These are phyloP conservation scores for Narthecium ossifragum DNA, from an alignment of 106 monocot species.

Conservation along the genomic window DNA sequence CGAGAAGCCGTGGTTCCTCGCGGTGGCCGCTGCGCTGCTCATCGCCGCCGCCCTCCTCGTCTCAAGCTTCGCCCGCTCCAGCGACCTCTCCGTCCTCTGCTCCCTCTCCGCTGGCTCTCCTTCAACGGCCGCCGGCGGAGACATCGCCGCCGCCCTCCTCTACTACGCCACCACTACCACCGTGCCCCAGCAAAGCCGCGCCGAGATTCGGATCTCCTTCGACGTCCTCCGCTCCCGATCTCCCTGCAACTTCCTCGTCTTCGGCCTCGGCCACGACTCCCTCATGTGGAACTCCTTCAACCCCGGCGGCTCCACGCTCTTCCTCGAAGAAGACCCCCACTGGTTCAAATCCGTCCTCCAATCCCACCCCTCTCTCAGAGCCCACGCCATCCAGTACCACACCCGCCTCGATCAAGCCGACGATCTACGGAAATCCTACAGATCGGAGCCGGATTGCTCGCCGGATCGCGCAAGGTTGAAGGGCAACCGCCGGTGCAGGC, in stretches of 20 bases:
- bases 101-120: neutral
- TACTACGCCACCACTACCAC: conserved; percentile 50
- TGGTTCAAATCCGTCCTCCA: conserved; percentile 39
- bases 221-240: conserved; percentile 40
- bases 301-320: conserved; percentile 65
- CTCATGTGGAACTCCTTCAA: conserved; percentile 79
- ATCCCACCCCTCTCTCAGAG: conserved; percentile 27
- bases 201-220: conserved; percentile 57
- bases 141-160: conserved; percentile 31
- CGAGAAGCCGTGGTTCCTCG: conserved; percentile 8
- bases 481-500: conserved; percentile 35
- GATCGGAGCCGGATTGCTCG: conserved; percentile 24
- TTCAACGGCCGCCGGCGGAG: conserved; percentile 3
- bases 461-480: conserved; percentile 28
- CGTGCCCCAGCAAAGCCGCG: conserved; percentile 53
- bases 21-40: conserved; percentile 7
- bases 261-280: conserved; percentile 83
- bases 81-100: neutral
- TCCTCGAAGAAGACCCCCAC: conserved; percentile 79
- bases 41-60: conserved; percentile 17
- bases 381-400: conserved; percentile 44
- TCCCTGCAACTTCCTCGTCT: conserved; percentile 87
- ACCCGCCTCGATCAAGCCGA: conserved; percentile 46
- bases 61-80: conserved; percentile 2
- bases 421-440: conserved; percentile 31